Evolutionary conservation across 768 basidiomycete genomes (phyloP).

Genomic region (Boletus rex-veris): DNA sequence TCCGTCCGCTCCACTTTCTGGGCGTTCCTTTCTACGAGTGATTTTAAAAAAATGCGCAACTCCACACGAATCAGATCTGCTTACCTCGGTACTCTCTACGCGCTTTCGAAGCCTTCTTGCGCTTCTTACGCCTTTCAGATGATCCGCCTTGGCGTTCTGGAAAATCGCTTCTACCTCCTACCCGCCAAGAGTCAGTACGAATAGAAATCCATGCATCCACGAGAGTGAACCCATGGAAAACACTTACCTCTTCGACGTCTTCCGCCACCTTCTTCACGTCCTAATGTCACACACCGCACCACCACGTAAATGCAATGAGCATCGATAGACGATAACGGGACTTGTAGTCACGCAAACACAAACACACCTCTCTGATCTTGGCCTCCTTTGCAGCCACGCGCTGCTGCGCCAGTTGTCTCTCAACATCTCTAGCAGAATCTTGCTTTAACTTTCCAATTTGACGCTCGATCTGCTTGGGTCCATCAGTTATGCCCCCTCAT

Average conservation of each 20-base stretch:
- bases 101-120: not conserved
- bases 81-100: not conserved
- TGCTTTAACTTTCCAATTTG: slow-evolving; percentile 19
- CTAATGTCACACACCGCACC: not conserved
- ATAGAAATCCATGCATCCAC: too few species aligned
- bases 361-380: slow-evolving; percentile 10
- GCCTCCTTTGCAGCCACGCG: slow-evolving; percentile 2
- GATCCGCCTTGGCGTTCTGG: slow-evolving; percentile 3
- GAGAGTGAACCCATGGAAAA: not conserved
- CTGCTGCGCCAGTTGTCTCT: slow-evolving; percentile 20
- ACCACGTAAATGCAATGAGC: too few species aligned
- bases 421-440: slow-evolving; percentile 22
- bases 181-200: too few species aligned
- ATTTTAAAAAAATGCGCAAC: not conserved
- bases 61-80: not conserved
- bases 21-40: not conserved
- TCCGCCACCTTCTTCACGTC: not conserved
- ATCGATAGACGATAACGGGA: not conserved
- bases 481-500: not conserved
- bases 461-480: slow-evolving; percentile 16
- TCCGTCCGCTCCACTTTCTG: too few species aligned
- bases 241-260: not conserved
- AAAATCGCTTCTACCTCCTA: slow-evolving; percentile 6
- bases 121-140: not conserved
- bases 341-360: not conserved